Evolutionary conservation across 2,329 filamentous ascomycete species (phyloP).

Genomic region (Shiraia sp.): DNA sequence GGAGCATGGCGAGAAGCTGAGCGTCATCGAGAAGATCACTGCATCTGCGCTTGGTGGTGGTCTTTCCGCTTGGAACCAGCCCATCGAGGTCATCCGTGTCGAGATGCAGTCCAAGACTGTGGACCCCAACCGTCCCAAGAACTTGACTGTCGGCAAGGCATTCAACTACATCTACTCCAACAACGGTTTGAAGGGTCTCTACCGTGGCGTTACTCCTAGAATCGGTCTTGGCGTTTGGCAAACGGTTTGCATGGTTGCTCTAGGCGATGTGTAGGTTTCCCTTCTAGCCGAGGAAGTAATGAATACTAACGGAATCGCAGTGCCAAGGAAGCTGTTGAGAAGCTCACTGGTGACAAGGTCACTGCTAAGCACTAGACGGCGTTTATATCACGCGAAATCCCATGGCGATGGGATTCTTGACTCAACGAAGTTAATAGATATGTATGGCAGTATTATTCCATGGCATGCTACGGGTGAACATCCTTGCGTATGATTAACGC

Average conservation of each 20-base stretch:
- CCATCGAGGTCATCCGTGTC: constrained; percentile 98
- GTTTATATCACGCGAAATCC: constrained; percentile 10
- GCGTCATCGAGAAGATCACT: constrained; percentile 81
- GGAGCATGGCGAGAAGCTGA: constrained; percentile 76
- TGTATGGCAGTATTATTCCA: constrained; percentile 1
- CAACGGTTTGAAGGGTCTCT: constrained; percentile 89
- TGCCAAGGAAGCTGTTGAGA: constrained; percentile 68
- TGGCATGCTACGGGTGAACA: background rate
- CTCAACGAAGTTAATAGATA: constrained; percentile 5
- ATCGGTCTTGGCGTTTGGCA: constrained; percentile 98
- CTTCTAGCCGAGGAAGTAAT: background rate
- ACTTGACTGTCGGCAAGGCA: constrained; percentile 91
- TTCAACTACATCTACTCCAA: constrained; percentile 83
- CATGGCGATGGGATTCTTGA: background rate
- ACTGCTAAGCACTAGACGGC: constrained; percentile 65
- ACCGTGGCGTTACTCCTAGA: constrained; percentile 91
- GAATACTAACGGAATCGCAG: constrained; percentile 46
- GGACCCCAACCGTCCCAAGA: constrained; percentile 97
- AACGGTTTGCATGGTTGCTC: constrained; percentile 98
- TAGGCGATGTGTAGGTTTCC: constrained; percentile 87
- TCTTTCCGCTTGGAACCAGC: constrained; percentile 97
- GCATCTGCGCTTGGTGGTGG: constrained; percentile 89
- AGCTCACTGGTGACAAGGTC: constrained; percentile 65
- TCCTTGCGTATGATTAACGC: background rate
- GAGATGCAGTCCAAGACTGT: constrained; percentile 99